phyloP scores from a whole-genome alignment of 2,329 filamentous ascomycete genomes.

The Fusarium sp. region DNA sequence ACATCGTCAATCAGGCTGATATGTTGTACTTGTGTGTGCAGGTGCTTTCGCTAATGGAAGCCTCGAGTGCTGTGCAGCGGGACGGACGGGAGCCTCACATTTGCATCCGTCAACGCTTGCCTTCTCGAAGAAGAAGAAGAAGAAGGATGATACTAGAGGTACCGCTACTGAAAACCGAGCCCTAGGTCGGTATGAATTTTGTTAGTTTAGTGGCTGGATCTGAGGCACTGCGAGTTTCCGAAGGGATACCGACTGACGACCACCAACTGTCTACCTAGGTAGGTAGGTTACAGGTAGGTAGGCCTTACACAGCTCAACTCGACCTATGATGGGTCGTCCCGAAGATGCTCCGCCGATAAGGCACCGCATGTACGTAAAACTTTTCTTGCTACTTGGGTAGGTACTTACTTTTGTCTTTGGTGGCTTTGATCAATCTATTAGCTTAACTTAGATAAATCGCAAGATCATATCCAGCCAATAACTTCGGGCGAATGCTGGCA shows the following conservation, averaged over 20 bases:
- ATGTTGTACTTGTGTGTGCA: conserved; percentile 5
- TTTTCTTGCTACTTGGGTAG: conserved; percentile 9
- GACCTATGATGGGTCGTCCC: conserved; percentile 32
- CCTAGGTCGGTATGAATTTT: too few species aligned
- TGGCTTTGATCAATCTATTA: conserved; percentile 16
- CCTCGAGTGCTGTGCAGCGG: conserved; percentile 7
- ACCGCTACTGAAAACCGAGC: background rate
- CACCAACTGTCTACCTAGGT: background rate
- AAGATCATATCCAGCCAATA: conserved; percentile 18
- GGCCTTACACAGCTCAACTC: conserved; percentile 14
- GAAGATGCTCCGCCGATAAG: conserved; percentile 44
- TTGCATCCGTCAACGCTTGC: conserved; percentile 16
- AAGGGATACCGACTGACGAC: conserved; percentile 24
- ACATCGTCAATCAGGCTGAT: conserved; percentile 23
- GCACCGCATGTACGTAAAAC: conserved; percentile 33
- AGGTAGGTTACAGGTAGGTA: too few species aligned
- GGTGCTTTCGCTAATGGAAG: background rate
- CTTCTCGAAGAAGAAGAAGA: conserved; percentile 22
- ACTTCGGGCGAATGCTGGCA: conserved; percentile 26
- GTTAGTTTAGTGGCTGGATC: too few species aligned
- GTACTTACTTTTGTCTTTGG: conserved; percentile 12
- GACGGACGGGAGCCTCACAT: conserved; percentile 29
- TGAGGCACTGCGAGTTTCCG: conserved; percentile 29
- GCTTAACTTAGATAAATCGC: conserved; percentile 15
- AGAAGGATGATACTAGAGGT: conserved; percentile 7